Evolutionary conservation across 345 rosid species (phyloP).

Genomic region (Arabis hirsuta): DNA sequence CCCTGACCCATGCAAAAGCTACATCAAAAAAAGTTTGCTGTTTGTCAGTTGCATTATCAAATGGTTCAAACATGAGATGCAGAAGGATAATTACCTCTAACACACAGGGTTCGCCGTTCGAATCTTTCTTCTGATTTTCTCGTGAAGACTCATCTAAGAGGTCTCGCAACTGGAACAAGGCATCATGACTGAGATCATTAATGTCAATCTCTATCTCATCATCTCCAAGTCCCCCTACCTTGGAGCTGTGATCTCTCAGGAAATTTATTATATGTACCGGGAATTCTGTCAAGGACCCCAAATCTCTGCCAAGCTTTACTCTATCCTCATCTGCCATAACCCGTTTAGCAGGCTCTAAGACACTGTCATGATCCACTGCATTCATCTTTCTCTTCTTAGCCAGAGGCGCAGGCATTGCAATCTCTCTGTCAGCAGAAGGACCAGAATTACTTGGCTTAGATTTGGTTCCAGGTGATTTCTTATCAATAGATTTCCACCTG

Average conservation of each 20-base stretch:
- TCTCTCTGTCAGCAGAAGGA: slow-evolving; percentile 50
- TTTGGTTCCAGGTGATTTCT: slow-evolving; percentile 58
- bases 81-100: slow-evolving; percentile 61
- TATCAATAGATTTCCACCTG: slow-evolving; percentile 69
- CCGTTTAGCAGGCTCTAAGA: slow-evolving; percentile 74
- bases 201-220: slow-evolving; percentile 97
- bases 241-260: slow-evolving; percentile 76
- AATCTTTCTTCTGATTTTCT: slow-evolving; percentile 50
- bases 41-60: slow-evolving; percentile 14
- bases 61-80: slow-evolving; percentile 13
- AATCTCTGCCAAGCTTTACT: slow-evolving; percentile 80
- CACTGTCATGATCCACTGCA: slow-evolving; percentile 66
- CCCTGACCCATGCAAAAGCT: slow-evolving; percentile 69
- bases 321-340: slow-evolving; percentile 92
- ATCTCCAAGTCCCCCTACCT: slow-evolving; percentile 70
- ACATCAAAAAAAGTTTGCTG: slow-evolving; percentile 34
- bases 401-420: slow-evolving; percentile 51
- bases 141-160: slow-evolving; percentile 68
- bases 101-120: slow-evolving; percentile 64
- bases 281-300: slow-evolving; percentile 60
- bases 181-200: slow-evolving; percentile 69
- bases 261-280: slow-evolving; percentile 73
- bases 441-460: slow-evolving; percentile 49
- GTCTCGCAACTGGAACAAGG: slow-evolving; percentile 66
- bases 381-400: slow-evolving; percentile 66